Evolutionary conservation across 2,329 filamentous ascomycete genomes (phyloP), one percentile per base, ranked within the genome.

Genomic region (Tolypocladium amazonense): DNA sequence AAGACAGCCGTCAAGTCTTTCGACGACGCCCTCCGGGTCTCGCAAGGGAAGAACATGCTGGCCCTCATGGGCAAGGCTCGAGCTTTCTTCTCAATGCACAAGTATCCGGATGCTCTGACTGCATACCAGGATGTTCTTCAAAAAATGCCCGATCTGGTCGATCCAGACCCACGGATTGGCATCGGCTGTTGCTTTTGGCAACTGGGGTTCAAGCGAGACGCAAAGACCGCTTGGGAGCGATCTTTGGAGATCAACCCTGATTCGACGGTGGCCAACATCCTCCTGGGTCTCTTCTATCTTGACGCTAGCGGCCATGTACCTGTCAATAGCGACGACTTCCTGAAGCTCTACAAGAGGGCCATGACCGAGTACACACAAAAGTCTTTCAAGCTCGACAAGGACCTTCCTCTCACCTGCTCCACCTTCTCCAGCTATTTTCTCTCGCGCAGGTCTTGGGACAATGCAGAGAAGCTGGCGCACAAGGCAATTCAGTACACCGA

Each of bases 111-210:
- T 58, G 89, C 95, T 18, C 76, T 97, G 58, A 82, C 89, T 62
- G 81, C 84, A 30, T 99, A 97, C 71, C 94, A 99, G 75, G 88
- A 90, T 61, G 91, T 92, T 20, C 77, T 99, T 57, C 81, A 86
- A 67, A 92, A 89, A 73, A 92, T 92, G 78, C 94, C 94, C 2
- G 86, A 90, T 65, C 81, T 97, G 68, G 85, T 89, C 50, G 94
- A 99, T 69, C 94, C 94, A 0, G 94, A 99, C 73, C 95, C 94
- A 65, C 85, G 95, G 66, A 93, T 99, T 66, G 94, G 94, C 59
- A 93, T 99, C 69, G 94, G 94, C 54, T 94, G 91, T 74, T 99
- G 94, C 77, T 88, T 97, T 72, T 99, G 95, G 94, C 90, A 96
- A 73, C 81, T 99, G 35, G 92, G 92, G 14, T 92, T 90, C 78